Percentiles rank a stretch among this genome's conserved stretches.
Evolutionary conservation across 768 basidiomycete genomes (phyloP).

Genomic region (Kwoniella dejecticola): DNA sequence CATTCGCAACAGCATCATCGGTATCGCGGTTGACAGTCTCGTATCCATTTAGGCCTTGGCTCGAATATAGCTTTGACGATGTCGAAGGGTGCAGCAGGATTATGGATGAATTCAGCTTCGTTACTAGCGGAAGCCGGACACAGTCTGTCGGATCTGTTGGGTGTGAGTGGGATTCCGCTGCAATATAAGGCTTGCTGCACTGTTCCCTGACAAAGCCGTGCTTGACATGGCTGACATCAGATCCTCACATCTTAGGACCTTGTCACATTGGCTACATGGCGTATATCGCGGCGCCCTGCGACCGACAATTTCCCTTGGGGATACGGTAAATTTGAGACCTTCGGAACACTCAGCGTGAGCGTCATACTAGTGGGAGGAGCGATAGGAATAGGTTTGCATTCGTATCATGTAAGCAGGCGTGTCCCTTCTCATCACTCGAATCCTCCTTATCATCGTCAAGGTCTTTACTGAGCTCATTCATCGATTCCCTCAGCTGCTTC

Average conservation of each 20-base stretch:
- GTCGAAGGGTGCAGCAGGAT: conserved; percentile 84
- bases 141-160: conserved; percentile 53
- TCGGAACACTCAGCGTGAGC: conserved; percentile 88
- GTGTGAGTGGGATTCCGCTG: conserved; percentile 36
- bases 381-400: conserved; percentile 72
- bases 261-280: conserved; percentile 86
- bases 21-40: too few relatives aligned
- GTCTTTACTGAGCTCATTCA: not conserved
- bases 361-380: conserved; percentile 64
- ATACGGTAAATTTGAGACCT: conserved; percentile 78
- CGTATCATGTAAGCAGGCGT: conserved; percentile 60
- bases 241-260: conserved; percentile 74
- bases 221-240: too few relatives aligned
- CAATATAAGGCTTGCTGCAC: not conserved
- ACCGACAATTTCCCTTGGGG: conserved; percentile 62
- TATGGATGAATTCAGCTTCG: conserved; percentile 82
- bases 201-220: too few relatives aligned
- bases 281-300: conserved; percentile 77
- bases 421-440: not conserved
- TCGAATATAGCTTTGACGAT: conserved; percentile 79
- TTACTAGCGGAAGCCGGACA: conserved; percentile 93
- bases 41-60: conserved; percentile 65
- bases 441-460: not conserved
- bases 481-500: conserved; percentile 64
- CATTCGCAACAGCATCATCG: too few relatives aligned